phyloP scores from a whole-genome alignment of 176 grass and related monocot species.

The Zoysia pacifica region DNA sequence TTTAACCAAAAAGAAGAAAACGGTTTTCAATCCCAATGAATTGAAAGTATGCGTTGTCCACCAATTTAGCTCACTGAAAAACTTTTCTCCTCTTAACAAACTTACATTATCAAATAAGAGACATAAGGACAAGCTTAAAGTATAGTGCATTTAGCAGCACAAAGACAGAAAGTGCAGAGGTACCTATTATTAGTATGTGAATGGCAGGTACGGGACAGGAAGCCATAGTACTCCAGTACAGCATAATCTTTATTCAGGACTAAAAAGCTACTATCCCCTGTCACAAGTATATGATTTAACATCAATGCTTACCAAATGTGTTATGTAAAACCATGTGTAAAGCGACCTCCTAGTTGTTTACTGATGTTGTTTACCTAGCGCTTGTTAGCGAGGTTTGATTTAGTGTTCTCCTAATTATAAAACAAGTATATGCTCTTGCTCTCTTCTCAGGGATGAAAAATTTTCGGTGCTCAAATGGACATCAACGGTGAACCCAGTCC shows the following conservation, averaged over 20 bases:
- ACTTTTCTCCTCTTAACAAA: not conserved
- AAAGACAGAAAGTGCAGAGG: not conserved
- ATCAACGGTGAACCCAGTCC: not conserved
- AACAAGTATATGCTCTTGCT: too few relatives aligned
- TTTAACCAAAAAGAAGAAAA: not conserved
- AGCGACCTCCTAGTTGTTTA: not conserved
- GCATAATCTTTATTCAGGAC: slow-evolving; percentile 27
- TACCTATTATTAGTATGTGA: slow-evolving; percentile 46
- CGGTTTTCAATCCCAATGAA: not conserved
- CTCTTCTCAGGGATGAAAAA: too few relatives aligned
- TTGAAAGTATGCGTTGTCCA: not conserved
- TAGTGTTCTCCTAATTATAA: too few relatives aligned
- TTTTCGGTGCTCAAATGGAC: not conserved
- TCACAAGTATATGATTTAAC: not conserved
- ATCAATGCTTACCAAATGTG: not conserved
- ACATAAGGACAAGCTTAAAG: not conserved
- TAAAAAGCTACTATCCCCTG: not conserved
- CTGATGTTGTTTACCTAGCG: not conserved
- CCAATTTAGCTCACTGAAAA: not conserved
- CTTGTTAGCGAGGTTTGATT: not conserved
- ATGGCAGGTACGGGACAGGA: slow-evolving; percentile 14
- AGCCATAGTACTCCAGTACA: slow-evolving; percentile 18
- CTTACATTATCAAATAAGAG: not conserved
- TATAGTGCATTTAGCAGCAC: slow-evolving; percentile 16
- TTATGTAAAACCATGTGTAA: not conserved